Percentiles rank a stretch among this genome's conserved stretches.
phyloP scores from a whole-genome alignment of 2,329 filamentous ascomycete genomes.

The Hypoxylon sp. region DNA sequence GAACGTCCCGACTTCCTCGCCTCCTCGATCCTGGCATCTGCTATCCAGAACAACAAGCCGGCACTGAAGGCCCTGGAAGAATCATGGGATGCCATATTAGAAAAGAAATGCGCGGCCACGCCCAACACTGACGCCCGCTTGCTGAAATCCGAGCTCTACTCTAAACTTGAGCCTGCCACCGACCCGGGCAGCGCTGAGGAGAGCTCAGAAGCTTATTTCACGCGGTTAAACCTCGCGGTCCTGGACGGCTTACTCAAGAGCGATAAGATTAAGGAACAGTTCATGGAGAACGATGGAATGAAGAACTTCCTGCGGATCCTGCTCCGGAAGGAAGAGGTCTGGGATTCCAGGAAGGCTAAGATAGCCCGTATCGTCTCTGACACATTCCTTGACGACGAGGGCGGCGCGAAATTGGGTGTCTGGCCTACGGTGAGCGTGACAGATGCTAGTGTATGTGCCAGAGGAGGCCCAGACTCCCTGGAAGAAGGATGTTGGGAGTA shows the following conservation, averaged over 20 bases:
- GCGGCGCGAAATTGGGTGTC: constrained; percentile 70
- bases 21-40: constrained; percentile 69
- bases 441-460: constrained; percentile 57
- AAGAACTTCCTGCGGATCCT: constrained; percentile 68
- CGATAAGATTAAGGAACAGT: constrained; percentile 66
- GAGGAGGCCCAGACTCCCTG: constrained; percentile 51
- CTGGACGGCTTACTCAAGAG: constrained; percentile 71
- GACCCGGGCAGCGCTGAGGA: constrained; percentile 35
- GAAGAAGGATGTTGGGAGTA: constrained; percentile 73
- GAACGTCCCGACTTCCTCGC: constrained; percentile 64
- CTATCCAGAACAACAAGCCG: constrained; percentile 76
- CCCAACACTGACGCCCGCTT: constrained; percentile 20
- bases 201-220: constrained; percentile 44
- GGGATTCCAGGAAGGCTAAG: constrained; percentile 67
- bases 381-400: constrained; percentile 75
- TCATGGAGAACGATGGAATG: constrained; percentile 69
- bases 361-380: constrained; percentile 73
- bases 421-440: constrained; percentile 64
- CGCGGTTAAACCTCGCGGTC: constrained; percentile 59
- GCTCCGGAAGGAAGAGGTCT: constrained; percentile 61
- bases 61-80: constrained; percentile 68
- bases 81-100: constrained; percentile 62
- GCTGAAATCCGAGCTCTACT: constrained; percentile 60
- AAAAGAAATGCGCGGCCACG: constrained; percentile 54
- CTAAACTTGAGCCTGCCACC: constrained; percentile 56